phyloP scores from a whole-genome alignment of 164 flowering plant genomes.

The Tinospora cordifolia region DNA sequence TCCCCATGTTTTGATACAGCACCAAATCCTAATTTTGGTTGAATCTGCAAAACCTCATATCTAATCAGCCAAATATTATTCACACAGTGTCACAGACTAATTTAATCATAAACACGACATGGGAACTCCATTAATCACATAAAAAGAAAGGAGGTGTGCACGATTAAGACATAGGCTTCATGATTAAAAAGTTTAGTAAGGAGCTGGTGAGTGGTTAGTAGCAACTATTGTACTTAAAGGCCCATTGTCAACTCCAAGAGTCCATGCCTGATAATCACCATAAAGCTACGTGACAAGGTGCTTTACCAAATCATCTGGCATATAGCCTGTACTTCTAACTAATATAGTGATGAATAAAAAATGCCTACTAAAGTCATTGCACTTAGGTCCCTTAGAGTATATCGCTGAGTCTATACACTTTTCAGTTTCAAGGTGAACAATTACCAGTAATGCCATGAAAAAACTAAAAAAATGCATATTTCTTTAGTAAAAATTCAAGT shows the following conservation, averaged over 20 bases:
- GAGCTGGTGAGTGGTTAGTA: background rate
- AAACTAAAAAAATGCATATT: no score
- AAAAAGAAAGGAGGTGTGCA: background rate
- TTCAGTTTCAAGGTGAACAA: no score
- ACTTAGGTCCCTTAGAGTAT: no score
- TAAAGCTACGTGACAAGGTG: no score
- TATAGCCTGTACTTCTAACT: no score
- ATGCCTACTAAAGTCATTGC: no score
- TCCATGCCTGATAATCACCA: no score
- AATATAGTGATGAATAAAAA: no score
- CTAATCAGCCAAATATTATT: constrained; percentile 12
- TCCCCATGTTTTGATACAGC: constrained; percentile 49
- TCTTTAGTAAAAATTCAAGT: no score
- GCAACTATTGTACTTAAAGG: background rate
- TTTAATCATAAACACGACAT: background rate
- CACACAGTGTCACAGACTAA: background rate
- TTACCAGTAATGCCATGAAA: no score
- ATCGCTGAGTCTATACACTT: no score
- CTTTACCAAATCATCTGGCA: no score
- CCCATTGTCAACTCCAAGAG: background rate
- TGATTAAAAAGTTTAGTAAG: background rate
- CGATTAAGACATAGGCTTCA: background rate
- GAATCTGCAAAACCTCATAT: constrained; percentile 35
- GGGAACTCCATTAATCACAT: background rate
- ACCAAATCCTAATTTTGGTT: constrained; percentile 30